Conservation (phyloP, 169 alveolate species). For the Plasmodium blacklocki region DNA sequence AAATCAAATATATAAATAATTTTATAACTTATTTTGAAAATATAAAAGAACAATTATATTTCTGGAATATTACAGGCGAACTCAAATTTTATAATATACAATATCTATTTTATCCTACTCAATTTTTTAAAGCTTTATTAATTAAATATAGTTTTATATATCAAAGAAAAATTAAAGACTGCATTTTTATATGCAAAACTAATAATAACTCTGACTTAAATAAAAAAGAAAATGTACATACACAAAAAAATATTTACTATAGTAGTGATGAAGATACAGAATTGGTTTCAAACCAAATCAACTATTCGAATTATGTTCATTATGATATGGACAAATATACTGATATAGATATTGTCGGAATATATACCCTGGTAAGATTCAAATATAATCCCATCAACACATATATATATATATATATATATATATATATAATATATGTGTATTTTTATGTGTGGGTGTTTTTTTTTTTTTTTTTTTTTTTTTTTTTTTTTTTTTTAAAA, state of each 20-base stretch:
- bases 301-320: slow-evolving; percentile 48
- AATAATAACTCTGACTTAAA: slow-evolving; percentile 15
- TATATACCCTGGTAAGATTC: slow-evolving; percentile 30
- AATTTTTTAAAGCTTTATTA: slow-evolving; percentile 52
- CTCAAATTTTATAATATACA: slow-evolving; percentile 52
- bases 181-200: slow-evolving; percentile 32
- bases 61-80: slow-evolving; percentile 75
- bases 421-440: neutral
- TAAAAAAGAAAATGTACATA: slow-evolving; percentile 20
- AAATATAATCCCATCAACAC: neutral
- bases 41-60: slow-evolving; percentile 59
- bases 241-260: slow-evolving; percentile 44
- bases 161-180: slow-evolving; percentile 51
- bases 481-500: neutral
- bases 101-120: slow-evolving; percentile 42
- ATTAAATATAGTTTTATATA: slow-evolving; percentile 39
- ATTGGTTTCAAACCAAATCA: slow-evolving; percentile 14
- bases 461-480: neutral
- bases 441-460: neutral
- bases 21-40: slow-evolving; percentile 64
- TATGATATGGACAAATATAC: slow-evolving; percentile 21
- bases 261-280: slow-evolving; percentile 60
- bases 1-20: slow-evolving; percentile 31
- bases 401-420: slow-evolving; percentile 1
- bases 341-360: slow-evolving; percentile 23